phyloP scores from a whole-genome alignment of 2,329 filamentous ascomycete genomes.

The Tolypocladium nubicola region DNA sequence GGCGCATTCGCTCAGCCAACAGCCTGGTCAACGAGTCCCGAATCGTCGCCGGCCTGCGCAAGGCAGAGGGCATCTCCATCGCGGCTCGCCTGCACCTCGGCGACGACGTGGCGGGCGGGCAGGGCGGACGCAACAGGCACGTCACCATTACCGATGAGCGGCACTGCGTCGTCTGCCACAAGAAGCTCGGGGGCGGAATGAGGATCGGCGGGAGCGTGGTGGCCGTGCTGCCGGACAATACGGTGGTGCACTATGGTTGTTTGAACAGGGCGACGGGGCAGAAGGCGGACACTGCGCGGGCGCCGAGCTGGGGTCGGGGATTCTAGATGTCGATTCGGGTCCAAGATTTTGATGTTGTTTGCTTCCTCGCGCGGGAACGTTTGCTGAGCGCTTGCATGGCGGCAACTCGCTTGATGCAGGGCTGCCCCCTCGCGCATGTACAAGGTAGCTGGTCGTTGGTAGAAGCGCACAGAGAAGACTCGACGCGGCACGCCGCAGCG shows the following conservation, averaged over 20 bases:
- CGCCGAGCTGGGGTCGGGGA: conserved; percentile 25
- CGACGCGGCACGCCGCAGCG: background rate
- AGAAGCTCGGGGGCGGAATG: conserved; percentile 76
- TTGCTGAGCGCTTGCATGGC: conserved; percentile 8
- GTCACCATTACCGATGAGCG: conserved; percentile 81
- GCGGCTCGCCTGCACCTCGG: conserved; percentile 68
- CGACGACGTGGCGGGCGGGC: conserved; percentile 42
- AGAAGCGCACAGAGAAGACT: background rate
- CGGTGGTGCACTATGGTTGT: conserved; percentile 75
- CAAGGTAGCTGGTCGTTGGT: background rate
- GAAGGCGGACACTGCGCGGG: conserved; percentile 20
- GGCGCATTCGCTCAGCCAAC: conserved; percentile 79
- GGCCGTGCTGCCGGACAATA: conserved; percentile 75
- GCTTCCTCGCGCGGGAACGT: background rate
- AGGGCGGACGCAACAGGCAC: conserved; percentile 46
- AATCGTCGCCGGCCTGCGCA: conserved; percentile 65
- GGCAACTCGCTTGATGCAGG: conserved; percentile 13
- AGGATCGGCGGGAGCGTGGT: conserved; percentile 84
- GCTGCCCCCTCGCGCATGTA: conserved; percentile 11
- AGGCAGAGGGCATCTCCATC: conserved; percentile 67
- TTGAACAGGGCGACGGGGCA: conserved; percentile 38
- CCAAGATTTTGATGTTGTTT: conserved; percentile 3
- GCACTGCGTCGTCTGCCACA: conserved; percentile 87
- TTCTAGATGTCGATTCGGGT: conserved; percentile 15
- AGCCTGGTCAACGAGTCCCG: conserved; percentile 70